Conservation (phyloP, 306 rosid species). For the Castanopsis chinensis region DNA sequence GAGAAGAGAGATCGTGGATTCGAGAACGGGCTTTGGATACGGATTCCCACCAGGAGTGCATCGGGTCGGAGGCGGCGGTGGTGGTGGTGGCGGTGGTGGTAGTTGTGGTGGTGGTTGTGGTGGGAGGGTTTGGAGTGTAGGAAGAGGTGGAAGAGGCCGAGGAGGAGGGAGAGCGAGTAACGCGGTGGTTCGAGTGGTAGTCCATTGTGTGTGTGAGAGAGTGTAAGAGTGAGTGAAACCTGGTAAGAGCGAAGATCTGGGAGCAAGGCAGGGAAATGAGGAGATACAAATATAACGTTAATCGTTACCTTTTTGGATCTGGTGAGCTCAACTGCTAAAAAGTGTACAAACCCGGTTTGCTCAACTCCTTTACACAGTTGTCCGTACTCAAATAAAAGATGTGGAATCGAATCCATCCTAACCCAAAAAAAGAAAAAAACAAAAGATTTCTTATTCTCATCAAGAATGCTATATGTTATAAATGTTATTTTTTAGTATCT, state of each 20-base stretch:
- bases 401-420: too few relatives aligned
- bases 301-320: too few relatives aligned
- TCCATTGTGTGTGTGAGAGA: conserved; percentile 36
- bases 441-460: too few relatives aligned
- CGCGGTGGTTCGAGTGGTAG: conserved; percentile 36
- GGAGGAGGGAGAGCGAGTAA: conserved; percentile 23
- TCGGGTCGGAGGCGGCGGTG: conserved; percentile 46
- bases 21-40: conserved; percentile 90
- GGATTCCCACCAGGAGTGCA: conserved; percentile 98
- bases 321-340: too few relatives aligned
- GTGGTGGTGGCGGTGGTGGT: conserved; percentile 13
- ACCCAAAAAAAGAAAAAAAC: accelerated
- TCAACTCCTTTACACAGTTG: too few relatives aligned
- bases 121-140: conserved; percentile 19
- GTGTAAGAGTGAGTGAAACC: not conserved
- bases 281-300: too few relatives aligned
- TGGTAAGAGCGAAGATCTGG: too few relatives aligned
- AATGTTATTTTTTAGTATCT: too few relatives aligned
- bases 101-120: conserved; percentile 6
- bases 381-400: too few relatives aligned
- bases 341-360: too few relatives aligned
- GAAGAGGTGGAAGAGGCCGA: conserved; percentile 38
- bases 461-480: too few relatives aligned
- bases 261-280: too few relatives aligned
- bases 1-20: conserved; percentile 70